These are phyloP conservation scores for Aspergillus puulaauensis DNA, from an alignment of 2,329 filamentous ascomycete genomes.

Conservation along the genomic window DNA sequence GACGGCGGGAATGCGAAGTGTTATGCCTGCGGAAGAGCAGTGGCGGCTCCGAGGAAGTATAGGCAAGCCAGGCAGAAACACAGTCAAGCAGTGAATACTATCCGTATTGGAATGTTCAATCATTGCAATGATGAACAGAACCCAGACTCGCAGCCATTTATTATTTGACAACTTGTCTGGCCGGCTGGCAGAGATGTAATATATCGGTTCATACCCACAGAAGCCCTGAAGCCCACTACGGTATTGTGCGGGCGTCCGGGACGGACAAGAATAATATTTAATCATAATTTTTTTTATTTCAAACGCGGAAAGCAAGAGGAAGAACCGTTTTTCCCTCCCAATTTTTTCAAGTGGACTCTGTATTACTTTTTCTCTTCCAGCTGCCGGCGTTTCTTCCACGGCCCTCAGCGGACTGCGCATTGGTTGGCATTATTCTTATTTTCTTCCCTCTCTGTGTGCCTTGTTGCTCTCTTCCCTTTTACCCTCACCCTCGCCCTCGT, in stretches of 20 bases:
- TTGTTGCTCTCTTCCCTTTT: conserved; percentile 13
- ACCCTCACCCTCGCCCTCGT: conserved; percentile 17
- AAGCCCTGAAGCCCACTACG: conserved; percentile 25
- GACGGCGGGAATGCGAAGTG: not conserved
- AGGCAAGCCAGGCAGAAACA: not conserved
- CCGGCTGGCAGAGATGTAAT: conserved; percentile 6
- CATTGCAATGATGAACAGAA: not conserved
- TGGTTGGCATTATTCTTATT: conserved; percentile 18
- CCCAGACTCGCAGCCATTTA: not conserved
- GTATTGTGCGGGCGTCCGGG: conserved; percentile 21
- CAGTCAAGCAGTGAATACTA: not conserved
- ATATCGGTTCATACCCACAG: conserved; percentile 25
- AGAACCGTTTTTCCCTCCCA: conserved; percentile 14
- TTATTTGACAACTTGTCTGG: not conserved
- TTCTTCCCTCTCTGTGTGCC: conserved; percentile 15
- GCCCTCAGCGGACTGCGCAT: conserved; percentile 14
- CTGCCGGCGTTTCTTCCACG: conserved; percentile 19
- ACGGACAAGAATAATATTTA: conserved; percentile 5
- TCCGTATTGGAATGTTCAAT: not conserved
- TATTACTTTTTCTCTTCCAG: conserved; percentile 15
- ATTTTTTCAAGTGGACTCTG: conserved; percentile 17
- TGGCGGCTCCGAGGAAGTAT: not conserved
- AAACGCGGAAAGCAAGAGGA: conserved; percentile 10
- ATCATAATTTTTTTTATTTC: conserved; percentile 7
- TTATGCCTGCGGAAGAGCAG: not conserved